These are phyloP conservation scores for Citrus hindsii DNA, from an alignment of 345 rosid genomes.

Conservation along the genomic window DNA sequence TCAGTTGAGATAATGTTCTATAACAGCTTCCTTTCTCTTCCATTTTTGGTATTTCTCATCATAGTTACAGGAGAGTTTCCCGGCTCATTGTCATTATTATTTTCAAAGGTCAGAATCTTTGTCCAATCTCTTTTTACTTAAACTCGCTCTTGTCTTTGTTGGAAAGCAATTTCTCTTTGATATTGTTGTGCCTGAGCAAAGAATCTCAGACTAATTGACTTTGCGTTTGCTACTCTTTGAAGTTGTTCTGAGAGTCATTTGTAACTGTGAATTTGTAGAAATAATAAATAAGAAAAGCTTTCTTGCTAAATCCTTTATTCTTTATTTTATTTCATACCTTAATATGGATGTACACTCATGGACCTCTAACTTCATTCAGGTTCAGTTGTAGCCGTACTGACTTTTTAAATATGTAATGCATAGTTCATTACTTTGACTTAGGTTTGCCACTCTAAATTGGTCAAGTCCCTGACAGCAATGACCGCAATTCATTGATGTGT, in stretches of 20 bases:
- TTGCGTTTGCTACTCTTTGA: too few species aligned
- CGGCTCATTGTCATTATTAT: constrained; percentile 55
- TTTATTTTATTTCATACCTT: not conserved
- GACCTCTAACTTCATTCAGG: not conserved
- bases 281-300: not conserved
- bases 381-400: not conserved
- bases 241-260: not conserved
- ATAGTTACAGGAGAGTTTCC: constrained; percentile 87
- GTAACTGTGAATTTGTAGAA: not conserved
- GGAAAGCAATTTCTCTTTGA: not conserved
- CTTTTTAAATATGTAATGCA: not conserved
- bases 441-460: not conserved
- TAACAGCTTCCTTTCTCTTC: constrained; percentile 91
- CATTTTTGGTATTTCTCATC: constrained; percentile 75
- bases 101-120: constrained; percentile 71
- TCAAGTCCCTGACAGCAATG: not conserved
- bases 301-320: not conserved
- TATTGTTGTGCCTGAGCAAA: constrained; percentile 5
- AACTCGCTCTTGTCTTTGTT: not conserved
- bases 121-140: constrained; percentile 5
- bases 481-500: not conserved
- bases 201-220: not conserved
- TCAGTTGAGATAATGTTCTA: constrained; percentile 93
- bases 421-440: not conserved
- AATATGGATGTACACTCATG: not conserved